Evolutionary conservation across 192 early-diverging fungal species (phyloP).

Genomic region (Linnemannia elongata): DNA sequence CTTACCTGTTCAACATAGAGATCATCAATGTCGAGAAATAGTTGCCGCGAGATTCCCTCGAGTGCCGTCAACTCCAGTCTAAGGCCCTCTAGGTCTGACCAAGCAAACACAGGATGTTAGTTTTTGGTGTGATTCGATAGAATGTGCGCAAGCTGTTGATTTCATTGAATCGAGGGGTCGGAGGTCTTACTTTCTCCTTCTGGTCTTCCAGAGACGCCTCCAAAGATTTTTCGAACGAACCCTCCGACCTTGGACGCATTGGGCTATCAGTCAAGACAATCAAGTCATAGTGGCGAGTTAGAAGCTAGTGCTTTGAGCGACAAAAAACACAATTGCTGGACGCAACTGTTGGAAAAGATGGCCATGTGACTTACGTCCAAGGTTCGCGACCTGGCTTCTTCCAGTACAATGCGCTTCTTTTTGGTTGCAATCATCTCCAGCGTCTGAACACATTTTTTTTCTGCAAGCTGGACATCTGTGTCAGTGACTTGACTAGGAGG

Average conservation of each 20-base stretch:
- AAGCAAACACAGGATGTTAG: background rate
- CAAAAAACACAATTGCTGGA: no score
- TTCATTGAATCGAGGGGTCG: background rate
- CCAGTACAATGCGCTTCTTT: constrained; percentile 68
- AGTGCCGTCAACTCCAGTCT: constrained; percentile 67
- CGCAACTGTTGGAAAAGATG: background rate
- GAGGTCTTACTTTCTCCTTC: constrained; percentile 32
- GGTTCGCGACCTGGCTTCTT: constrained; percentile 28
- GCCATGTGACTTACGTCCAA: constrained; percentile 17
- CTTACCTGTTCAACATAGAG: constrained; percentile 80
- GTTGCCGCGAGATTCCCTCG: constrained; percentile 76
- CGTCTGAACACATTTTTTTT: constrained; percentile 77
- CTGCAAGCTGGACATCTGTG: constrained; percentile 68
- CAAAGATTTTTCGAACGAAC: constrained; percentile 69
- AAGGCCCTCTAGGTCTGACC: constrained; percentile 63
- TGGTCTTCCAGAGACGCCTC: constrained; percentile 43
- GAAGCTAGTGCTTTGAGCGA: no score
- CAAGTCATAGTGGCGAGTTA: background rate
- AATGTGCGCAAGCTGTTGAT: background rate
- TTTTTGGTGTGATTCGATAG: background rate
- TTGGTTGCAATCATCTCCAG: constrained; percentile 76
- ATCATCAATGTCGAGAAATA: constrained; percentile 86
- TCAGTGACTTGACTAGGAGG: constrained; percentile 58
- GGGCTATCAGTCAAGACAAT: constrained; percentile 13
- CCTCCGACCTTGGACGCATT: constrained; percentile 64